A percentile compares a stretch with the other conserved stretches of the same genome.
These are phyloP conservation scores for Neurospora hispaniola DNA, from an alignment of 495 filamentous ascomycete species.

Conservation along the genomic window DNA sequence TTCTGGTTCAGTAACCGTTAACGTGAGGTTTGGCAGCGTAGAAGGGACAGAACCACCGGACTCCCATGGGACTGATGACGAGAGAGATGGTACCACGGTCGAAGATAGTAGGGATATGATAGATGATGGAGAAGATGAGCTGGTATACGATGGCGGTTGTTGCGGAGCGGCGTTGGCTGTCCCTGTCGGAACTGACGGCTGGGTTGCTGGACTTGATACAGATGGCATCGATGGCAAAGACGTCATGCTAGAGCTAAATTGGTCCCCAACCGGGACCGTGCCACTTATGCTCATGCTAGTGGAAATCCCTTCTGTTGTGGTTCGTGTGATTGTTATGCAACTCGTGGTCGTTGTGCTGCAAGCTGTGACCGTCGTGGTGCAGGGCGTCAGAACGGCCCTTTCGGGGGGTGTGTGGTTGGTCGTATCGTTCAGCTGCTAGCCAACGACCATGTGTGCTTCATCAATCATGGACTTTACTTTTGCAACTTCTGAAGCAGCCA, in stretches of 20 bases:
- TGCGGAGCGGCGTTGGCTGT: neutral
- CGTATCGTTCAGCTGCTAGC: conserved; percentile 8
- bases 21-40: neutral
- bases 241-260: neutral
- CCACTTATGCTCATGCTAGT: neutral
- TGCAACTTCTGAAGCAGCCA: conserved; percentile 10
- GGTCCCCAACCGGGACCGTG: neutral
- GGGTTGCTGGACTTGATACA: neutral
- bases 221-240: neutral
- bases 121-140: neutral
- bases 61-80: neutral
- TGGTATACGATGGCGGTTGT: neutral
- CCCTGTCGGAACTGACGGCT: neutral
- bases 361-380: conserved; percentile 11
- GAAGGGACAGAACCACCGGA: neutral
- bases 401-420: conserved; percentile 4
- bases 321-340: conserved; percentile 6
- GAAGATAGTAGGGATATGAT: neutral
- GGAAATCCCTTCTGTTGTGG: neutral
- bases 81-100: neutral
- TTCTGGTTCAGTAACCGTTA: neutral
- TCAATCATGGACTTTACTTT: conserved; percentile 11
- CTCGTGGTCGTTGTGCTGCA: conserved; percentile 10
- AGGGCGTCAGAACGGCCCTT: conserved; percentile 6
- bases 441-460: conserved; percentile 5